A percentile compares a stretch with the other conserved stretches of the same genome.
Evolutionary conservation across 2,329 filamentous ascomycete genomes (phyloP).

Genomic region (Calonectria leucothoes): DNA sequence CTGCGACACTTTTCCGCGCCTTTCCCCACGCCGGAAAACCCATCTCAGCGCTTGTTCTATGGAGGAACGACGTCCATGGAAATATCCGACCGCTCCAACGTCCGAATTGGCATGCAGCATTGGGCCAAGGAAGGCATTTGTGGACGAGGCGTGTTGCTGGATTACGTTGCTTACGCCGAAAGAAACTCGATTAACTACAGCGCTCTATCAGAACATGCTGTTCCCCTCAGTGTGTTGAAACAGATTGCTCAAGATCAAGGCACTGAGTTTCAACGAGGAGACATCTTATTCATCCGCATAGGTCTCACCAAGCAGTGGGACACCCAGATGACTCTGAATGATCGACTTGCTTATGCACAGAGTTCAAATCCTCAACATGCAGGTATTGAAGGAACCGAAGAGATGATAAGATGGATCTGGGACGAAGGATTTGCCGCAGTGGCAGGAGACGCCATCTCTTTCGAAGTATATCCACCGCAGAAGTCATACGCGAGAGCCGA

Average conservation of each 20-base stretch:
- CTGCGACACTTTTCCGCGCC: conserved; percentile 61
- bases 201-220: conserved; percentile 15
- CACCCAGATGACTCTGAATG: conserved; percentile 44
- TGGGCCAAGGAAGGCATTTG: conserved; percentile 51
- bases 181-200: conserved; percentile 9
- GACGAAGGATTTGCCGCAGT: conserved; percentile 65
- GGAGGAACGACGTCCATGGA: conserved; percentile 59
- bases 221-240: conserved; percentile 8
- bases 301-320: conserved; percentile 47
- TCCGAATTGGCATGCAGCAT: conserved; percentile 59
- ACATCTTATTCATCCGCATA: conserved; percentile 24
- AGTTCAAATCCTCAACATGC: conserved; percentile 47
- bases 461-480: conserved; percentile 60
- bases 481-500: conserved; percentile 42
- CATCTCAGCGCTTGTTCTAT: conserved; percentile 57
- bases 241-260: conserved; percentile 12
- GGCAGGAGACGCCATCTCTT: conserved; percentile 63
- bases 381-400: conserved; percentile 60
- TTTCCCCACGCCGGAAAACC: conserved; percentile 45
- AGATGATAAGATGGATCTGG: conserved; percentile 67
- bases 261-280: conserved; percentile 6
- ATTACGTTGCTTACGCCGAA: conserved; percentile 19
- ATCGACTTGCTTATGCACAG: conserved; percentile 60
- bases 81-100: conserved; percentile 55
- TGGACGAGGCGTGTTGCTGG: conserved; percentile 18